A percentile compares a stretch with the other conserved stretches of the same genome.
These are phyloP conservation scores for Septoria petroselini DNA, from an alignment of 2,329 filamentous ascomycete species.

Conservation along the genomic window DNA sequence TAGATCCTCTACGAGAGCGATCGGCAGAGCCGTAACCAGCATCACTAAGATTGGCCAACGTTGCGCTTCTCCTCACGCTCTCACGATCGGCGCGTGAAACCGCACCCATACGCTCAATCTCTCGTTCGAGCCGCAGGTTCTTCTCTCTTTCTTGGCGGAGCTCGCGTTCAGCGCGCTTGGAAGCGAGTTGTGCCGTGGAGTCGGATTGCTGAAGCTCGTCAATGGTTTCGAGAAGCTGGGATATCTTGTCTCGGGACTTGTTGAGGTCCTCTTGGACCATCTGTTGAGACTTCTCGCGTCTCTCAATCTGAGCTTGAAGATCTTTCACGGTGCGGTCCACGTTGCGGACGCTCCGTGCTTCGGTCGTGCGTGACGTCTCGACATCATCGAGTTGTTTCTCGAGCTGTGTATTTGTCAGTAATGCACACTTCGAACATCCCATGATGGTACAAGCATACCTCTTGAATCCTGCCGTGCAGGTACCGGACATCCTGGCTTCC, in stretches of 20 bases:
- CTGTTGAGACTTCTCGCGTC: conserved; percentile 80
- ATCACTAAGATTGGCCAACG: conserved; percentile 43
- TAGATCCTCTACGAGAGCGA: conserved; percentile 43
- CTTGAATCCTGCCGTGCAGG: conserved; percentile 88
- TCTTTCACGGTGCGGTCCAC: conserved; percentile 93
- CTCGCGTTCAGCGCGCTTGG: conserved; percentile 84
- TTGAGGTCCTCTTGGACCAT: conserved; percentile 78
- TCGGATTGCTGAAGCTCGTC: conserved; percentile 91
- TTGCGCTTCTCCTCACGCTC: conserved; percentile 33
- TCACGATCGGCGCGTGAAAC: conserved; percentile 70
- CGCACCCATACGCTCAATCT: conserved; percentile 62
- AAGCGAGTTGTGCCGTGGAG: conserved; percentile 73
- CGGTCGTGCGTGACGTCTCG: conserved; percentile 74
- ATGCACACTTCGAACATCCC: neutral
- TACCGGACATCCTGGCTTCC: conserved; percentile 94
- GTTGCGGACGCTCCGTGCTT: conserved; percentile 83
- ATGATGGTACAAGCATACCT: conserved; percentile 58
- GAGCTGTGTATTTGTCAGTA: conserved; percentile 34
- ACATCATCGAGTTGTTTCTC: conserved; percentile 72
- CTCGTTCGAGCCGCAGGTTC: conserved; percentile 74
- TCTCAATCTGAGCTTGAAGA: conserved; percentile 85
- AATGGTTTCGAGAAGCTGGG: conserved; percentile 83
- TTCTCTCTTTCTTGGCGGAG: conserved; percentile 86
- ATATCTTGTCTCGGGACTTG: conserved; percentile 84
- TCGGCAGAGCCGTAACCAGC: conserved; percentile 38